phyloP scores from a whole-genome alignment of 345 rosid species.

The Fremontodendron californicum region DNA sequence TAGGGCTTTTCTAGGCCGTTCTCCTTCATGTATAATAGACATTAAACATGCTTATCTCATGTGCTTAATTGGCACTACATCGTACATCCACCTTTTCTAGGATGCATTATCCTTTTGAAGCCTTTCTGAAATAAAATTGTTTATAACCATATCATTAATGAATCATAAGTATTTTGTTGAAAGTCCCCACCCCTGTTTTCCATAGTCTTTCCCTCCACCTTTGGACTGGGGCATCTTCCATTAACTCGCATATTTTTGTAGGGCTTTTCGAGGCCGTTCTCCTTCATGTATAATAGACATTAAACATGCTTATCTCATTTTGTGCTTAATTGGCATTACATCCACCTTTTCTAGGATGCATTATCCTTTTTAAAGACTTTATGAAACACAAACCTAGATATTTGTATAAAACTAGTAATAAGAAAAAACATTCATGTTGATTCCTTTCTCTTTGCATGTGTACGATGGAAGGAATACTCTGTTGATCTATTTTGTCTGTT shows the following conservation, averaged over 20 bases:
- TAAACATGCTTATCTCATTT: neutral
- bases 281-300: neutral
- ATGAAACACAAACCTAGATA: neutral
- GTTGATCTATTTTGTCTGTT: neutral
- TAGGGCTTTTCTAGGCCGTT: neutral
- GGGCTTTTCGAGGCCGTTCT: neutral
- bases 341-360: neutral
- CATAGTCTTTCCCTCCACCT: neutral
- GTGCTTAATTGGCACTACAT: neutral
- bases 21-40: neutral
- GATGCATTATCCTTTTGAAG: neutral
- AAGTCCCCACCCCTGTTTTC: neutral
- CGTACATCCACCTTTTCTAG: neutral
- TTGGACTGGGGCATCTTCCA: neutral
- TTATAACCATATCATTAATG: neutral
- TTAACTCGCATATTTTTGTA: neutral
- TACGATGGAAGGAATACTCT: neutral
- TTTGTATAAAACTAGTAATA: neutral
- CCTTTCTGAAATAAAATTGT: neutral
- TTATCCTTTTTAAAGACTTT: no score
- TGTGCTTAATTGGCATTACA: neutral
- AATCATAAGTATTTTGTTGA: neutral
- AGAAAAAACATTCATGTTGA: neutral
- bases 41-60: neutral
- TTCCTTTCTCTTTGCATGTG: neutral